Percentiles rank a stretch among this genome's conserved stretches.
These are phyloP conservation scores for Dictyostelium intermedium DNA, from an alignment of 78 protist species.

Conservation along the genomic window DNA sequence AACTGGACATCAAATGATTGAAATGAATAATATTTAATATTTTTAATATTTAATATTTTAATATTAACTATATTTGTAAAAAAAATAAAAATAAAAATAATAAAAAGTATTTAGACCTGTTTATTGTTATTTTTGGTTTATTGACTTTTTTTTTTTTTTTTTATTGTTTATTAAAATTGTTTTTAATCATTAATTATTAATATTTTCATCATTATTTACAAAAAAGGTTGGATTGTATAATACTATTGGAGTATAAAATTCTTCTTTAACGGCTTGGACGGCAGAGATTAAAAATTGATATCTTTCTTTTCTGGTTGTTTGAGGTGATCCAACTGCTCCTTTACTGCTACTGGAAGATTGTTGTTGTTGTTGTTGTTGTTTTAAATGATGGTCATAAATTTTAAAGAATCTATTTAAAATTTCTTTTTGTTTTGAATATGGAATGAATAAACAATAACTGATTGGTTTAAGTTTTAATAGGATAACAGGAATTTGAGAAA, in stretches of 20 bases:
- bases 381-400: conserved; percentile 45
- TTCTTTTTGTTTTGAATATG: conserved; percentile 61
- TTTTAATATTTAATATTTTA: no score
- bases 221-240: conserved; percentile 61
- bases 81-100: no score
- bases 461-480: conserved; percentile 53
- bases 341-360: not conserved
- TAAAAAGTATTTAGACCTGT: no score
- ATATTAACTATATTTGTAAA: no score
- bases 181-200: no score
- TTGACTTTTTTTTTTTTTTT: no score
- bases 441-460: conserved; percentile 55
- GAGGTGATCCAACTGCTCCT: not conserved
- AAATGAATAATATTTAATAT: no score
- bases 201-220: conserved; percentile 52
- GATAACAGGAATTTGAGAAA: conserved; percentile 29
- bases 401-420: conserved; percentile 52
- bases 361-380: not conserved
- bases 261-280: conserved; percentile 49
- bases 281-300: conserved; percentile 65
- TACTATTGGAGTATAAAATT: conserved; percentile 54
- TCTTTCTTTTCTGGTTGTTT: conserved; percentile 37
- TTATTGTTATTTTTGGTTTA: no score
- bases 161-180: no score
- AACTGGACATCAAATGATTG: no score